Evolutionary conservation across 495 filamentous ascomycete genomes (phyloP).

Genomic region (Tuber microsphaerosporum): DNA sequence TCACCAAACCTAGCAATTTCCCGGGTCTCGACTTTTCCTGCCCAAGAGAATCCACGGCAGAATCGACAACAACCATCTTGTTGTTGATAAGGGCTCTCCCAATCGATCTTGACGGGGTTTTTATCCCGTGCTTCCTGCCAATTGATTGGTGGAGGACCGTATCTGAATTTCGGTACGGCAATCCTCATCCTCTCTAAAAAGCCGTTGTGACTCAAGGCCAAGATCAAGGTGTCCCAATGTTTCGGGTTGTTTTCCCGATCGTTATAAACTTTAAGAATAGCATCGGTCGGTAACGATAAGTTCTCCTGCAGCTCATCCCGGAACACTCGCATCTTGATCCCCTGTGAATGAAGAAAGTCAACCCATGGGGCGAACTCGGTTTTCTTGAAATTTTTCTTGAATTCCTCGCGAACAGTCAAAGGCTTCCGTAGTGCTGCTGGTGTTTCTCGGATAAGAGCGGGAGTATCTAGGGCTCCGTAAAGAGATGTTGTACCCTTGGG

Average conservation of each 20-base stretch:
- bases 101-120: constrained; percentile 16
- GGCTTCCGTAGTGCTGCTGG: constrained; percentile 26
- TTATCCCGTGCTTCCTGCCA: constrained; percentile 18
- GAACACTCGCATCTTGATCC: constrained; percentile 20
- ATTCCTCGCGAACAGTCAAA: constrained; percentile 29
- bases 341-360: constrained; percentile 24
- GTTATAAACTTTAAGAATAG: constrained; percentile 31
- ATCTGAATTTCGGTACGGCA: constrained; percentile 13
- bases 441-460: constrained; percentile 38
- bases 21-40: constrained; percentile 27
- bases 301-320: constrained; percentile 13
- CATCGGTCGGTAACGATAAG: constrained; percentile 28
- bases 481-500: constrained; percentile 9
- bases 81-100: constrained; percentile 32
- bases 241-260: constrained; percentile 27
- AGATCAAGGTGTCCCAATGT: constrained; percentile 20
- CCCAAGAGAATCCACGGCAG: constrained; percentile 38
- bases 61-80: constrained; percentile 36
- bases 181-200: constrained; percentile 22
- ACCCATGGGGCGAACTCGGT: constrained; percentile 31
- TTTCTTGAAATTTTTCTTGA: constrained; percentile 31
- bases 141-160: constrained; percentile 18
- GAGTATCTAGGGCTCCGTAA: constrained; percentile 27
- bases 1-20: constrained; percentile 28
- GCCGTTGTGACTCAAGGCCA: constrained; percentile 26